phyloP scores from a whole-genome alignment of 225 moss, liverwort and hornwort genomes.

The Antitrichia curtipendula region DNA sequence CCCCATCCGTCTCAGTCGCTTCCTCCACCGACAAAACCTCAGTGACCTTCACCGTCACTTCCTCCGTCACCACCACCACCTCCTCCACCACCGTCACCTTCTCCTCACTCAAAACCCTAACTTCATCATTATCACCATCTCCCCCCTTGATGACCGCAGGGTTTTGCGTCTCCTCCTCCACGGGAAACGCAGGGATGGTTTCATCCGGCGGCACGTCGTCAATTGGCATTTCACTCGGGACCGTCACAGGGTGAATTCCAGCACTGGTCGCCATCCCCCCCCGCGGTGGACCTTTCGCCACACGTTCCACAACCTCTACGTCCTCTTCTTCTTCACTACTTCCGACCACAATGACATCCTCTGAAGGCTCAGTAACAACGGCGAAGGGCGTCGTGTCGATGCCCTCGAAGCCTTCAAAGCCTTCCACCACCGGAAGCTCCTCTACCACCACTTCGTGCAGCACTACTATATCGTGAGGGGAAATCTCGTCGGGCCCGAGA shows the following conservation, averaged over 20 bases:
- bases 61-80: conserved; percentile 1
- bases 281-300: conserved; percentile 4
- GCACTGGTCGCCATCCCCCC: conserved; percentile 16
- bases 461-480: not conserved
- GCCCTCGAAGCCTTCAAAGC: not conserved
- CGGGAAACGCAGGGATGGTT: not conserved
- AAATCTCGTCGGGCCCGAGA: not conserved
- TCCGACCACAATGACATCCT: conserved; percentile 1
- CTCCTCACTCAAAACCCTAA: not conserved
- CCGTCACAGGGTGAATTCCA: conserved; percentile 8
- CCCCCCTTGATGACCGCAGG: not conserved
- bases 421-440: not conserved
- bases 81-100: not conserved
- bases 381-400: not conserved
- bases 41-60: not conserved
- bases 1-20: not conserved
- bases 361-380: not conserved
- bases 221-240: conserved; percentile 14
- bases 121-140: not conserved
- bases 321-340: not conserved
- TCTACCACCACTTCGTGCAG: conserved; percentile 14
- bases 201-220: conserved; percentile 47
- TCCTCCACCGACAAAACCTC: not conserved
- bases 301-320: not conserved
- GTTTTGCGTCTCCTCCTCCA: not conserved